Conservation (phyloP, 495 filamentous ascomycete genomes). For the Penicillium mononematosum region DNA sequence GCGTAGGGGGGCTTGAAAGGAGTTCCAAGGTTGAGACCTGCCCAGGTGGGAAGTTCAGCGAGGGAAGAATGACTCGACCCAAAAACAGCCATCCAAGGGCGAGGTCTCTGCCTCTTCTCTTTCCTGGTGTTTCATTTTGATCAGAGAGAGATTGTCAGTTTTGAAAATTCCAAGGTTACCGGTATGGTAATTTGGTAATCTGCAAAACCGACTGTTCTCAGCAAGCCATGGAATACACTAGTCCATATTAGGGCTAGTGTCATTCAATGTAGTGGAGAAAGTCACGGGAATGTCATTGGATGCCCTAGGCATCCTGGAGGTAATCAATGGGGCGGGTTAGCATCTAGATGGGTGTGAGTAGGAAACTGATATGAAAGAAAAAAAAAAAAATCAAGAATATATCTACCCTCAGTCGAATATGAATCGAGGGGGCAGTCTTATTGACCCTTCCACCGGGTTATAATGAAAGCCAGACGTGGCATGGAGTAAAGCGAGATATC, state of each 20-base stretch:
- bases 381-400: neutral
- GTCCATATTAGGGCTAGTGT: conserved; percentile 15
- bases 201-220: conserved; percentile 5
- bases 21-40: neutral
- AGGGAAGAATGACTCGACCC: conserved; percentile 15
- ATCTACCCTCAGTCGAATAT: neutral
- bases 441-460: neutral
- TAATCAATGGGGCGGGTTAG: conserved; percentile 12
- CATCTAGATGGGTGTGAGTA: conserved; percentile 16
- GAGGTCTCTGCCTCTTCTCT: too few species aligned
- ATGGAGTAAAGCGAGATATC: conserved; percentile 1
- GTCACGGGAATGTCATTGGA: conserved; percentile 22
- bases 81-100: conserved; percentile 11
- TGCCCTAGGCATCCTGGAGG: conserved; percentile 9
- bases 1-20: conserved; percentile 17
- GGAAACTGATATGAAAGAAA: neutral
- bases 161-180: conserved; percentile 1
- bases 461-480: neutral
- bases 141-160: conserved; percentile 3
- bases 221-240: conserved; percentile 13
- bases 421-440: neutral
- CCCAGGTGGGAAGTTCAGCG: conserved; percentile 6
- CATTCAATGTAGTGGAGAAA: conserved; percentile 17
- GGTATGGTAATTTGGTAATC: conserved; percentile 6
- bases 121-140: neutral